phyloP scores from a whole-genome alignment of 129 eudicot genomes.

The Apium graveolens region DNA sequence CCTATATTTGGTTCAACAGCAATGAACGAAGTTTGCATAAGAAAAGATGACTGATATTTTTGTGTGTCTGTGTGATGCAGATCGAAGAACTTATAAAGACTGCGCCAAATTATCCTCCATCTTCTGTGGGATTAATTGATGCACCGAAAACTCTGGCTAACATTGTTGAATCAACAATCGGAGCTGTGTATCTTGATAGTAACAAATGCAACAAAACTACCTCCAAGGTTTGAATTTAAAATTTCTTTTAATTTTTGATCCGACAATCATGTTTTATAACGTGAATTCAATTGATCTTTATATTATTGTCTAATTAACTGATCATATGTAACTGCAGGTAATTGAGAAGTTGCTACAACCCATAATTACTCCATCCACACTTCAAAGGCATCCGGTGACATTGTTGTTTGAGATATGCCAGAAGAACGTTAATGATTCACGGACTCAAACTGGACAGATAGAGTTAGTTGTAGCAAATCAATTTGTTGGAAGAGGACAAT shows the following conservation, averaged over 20 bases:
- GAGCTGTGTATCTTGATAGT: constrained; percentile 46
- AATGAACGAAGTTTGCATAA: background rate
- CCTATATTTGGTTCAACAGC: background rate
- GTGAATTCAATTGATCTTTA: background rate
- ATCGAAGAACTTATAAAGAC: constrained; percentile 37
- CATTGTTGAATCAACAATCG: constrained; percentile 57
- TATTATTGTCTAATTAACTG: background rate
- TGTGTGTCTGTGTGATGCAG: constrained; percentile 11
- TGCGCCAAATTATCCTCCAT: constrained; percentile 31
- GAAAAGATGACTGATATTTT: background rate
- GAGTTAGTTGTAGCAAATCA: constrained; percentile 22
- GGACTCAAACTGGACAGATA: constrained; percentile 28
- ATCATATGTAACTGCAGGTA: constrained; percentile 19
- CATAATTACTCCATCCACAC: constrained; percentile 29
- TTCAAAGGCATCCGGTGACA: constrained; percentile 31
- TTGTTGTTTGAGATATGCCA: constrained; percentile 43
- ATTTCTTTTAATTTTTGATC: background rate
- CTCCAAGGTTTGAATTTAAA: constrained; percentile 36
- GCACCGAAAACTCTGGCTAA: constrained; percentile 63
- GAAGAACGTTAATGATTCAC: constrained; percentile 26
- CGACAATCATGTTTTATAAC: background rate
- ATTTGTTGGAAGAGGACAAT: constrained; percentile 39
- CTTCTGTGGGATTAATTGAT: constrained; percentile 45
- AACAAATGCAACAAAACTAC: constrained; percentile 23
- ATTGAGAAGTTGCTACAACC: constrained; percentile 43